A percentile compares a stretch with the other conserved stretches of the same genome.
Conservation (phyloP, 1,284 basidiomycete genomes). For the Rhizoctonia solani region DNA sequence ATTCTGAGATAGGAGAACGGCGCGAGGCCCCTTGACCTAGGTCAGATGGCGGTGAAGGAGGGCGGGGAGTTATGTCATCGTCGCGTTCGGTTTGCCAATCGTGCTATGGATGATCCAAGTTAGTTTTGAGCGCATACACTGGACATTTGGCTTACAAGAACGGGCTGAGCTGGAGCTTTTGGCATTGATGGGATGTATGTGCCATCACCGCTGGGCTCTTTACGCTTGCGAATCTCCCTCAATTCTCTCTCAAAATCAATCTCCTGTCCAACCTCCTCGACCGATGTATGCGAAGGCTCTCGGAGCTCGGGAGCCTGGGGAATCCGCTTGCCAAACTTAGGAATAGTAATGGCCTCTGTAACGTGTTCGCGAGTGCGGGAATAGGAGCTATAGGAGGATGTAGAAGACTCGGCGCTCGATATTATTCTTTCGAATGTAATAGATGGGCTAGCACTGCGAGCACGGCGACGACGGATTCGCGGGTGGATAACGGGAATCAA, state of each 20-base stretch:
- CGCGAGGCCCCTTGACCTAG: constrained; percentile 7
- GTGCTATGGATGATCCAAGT: neutral
- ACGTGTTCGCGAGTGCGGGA: too few relatives aligned
- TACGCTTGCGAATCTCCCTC: constrained; percentile 15
- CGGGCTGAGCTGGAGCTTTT: constrained; percentile 18
- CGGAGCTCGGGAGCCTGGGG: constrained; percentile 11
- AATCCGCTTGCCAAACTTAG: neutral
- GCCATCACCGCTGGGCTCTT: constrained; percentile 7
- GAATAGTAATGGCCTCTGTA: neutral
- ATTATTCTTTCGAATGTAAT: constrained; percentile 29
- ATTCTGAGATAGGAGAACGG: constrained; percentile 22
- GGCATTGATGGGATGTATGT: constrained; percentile 32
- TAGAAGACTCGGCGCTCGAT: constrained; percentile 1
- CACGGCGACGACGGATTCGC: constrained; percentile 33
- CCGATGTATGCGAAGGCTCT: neutral
- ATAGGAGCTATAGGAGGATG: constrained; percentile 7
- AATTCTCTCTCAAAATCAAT: constrained; percentile 19
- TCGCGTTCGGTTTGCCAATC: constrained; percentile 18
- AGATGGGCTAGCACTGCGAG: constrained; percentile 34
- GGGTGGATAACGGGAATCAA: constrained; percentile 21
- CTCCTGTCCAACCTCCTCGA: neutral
- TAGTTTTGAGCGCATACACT: neutral
- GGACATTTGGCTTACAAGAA: constrained; percentile 12
- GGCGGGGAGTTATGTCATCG: constrained; percentile 21
- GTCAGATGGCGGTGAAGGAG: constrained; percentile 19